Percentiles rank a stretch among this genome's conserved stretches.
These are phyloP conservation scores for Phytophthora crassamura DNA, from an alignment of 352 stramenopile species.

Conservation along the genomic window DNA sequence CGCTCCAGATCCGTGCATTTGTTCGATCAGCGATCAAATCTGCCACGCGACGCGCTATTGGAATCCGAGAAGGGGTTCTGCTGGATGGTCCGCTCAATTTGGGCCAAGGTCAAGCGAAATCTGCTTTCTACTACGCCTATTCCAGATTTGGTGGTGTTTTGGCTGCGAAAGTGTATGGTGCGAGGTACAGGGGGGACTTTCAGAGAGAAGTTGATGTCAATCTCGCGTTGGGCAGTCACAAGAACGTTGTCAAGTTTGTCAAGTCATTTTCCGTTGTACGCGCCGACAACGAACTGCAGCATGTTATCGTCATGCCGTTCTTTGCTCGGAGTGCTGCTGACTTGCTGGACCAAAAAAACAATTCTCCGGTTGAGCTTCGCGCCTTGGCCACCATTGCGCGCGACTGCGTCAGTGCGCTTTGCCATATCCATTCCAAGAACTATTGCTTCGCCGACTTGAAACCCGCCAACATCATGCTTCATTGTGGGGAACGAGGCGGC, in stretches of 20 bases:
- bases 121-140: neutral
- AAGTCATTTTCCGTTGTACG: neutral
- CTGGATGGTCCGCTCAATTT: no score
- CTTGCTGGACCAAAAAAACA: neutral
- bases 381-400: no score
- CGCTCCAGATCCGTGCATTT: no score
- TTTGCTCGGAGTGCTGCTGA: conserved; percentile 14
- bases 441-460: conserved; percentile 11
- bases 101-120: no score
- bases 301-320: conserved; percentile 15
- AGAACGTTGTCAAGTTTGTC: neutral
- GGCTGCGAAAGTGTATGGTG: conserved; percentile 2
- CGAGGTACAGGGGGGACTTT: neutral
- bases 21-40: no score
- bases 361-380: no score
- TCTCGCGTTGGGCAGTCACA: neutral
- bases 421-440: conserved; percentile 7
- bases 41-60: no score
- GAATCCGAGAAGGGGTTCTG: no score
- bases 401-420: conserved; percentile 3
- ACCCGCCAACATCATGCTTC: conserved; percentile 12
- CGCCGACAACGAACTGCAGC: neutral
- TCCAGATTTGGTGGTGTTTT: conserved; percentile 4
- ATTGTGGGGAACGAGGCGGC: conserved; percentile 9
- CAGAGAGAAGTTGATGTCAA: conserved; percentile 5